Base-by-base conservation (phyloP, 768 basidiomycete species). In the Panus rudis region DNA sequence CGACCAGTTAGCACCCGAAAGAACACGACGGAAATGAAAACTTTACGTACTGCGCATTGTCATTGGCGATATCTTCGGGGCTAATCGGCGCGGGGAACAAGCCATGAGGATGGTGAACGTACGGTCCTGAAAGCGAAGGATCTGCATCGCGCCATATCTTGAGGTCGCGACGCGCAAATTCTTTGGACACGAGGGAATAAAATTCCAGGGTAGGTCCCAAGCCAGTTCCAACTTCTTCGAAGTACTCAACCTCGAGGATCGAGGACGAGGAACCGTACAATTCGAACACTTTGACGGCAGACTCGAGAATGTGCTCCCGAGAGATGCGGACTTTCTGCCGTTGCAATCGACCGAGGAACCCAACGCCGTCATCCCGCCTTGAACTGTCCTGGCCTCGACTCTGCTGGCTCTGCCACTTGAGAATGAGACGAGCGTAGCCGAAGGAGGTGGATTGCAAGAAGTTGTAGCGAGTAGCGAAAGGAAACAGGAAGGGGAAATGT, bases 401-500 rank as follows among this genome's bases (percentile, higher is more conserved):
- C 61, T 92, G 57, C 25, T 92, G 87, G 55, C 84, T 89, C 62
- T 92, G 89, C 88, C 90, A 96, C 58, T 92, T 92, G 41, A 92
- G 68, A 50, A 99, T 93, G 13, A 98, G 76, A 13, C 96, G 86
- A 0, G 92, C 91, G 60, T 97, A 97, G 39, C 96, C 96, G 54
- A 98, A 98, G 1, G 94, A 93, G 0, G 94, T 96, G 3, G 92
- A 94, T 63, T 98, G 93, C 6, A 99, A 69, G 76, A 97, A 98
- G 52, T 87, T 86, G 66, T 92, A 98, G 24, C 96, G 89, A 11
- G 93, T 96, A 17, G 93, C 86, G 64, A 99, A 98, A 0, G 96
- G 96, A 76, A 99, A 98, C 8, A 99, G 75, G 80, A 99, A 99
- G 0, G 94, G 88, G 75, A 96, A 99, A 55, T 92, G 85, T 55